Evolutionary conservation across 371 early-diverging fungal species (phyloP).

Genomic region (Mortierella sp.): DNA sequence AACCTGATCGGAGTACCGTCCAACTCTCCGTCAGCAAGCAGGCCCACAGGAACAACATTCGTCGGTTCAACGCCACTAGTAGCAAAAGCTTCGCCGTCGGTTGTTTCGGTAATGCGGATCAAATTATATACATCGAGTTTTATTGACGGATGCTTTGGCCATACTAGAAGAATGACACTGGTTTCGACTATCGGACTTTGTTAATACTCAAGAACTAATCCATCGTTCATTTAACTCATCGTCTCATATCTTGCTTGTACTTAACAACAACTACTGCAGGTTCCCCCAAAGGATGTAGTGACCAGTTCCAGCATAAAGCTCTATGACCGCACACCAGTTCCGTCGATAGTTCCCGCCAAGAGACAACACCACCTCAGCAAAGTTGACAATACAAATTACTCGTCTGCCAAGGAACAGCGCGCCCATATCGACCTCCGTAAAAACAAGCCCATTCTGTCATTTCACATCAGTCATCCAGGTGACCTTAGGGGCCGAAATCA

Average conservation of each 20-base stretch:
- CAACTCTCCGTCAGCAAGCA: constrained; percentile 2
- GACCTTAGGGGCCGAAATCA: background rate
- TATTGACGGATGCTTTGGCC: background rate
- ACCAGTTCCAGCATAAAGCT: background rate
- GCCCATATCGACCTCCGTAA: background rate
- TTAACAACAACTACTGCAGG: background rate
- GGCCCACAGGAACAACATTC: background rate
- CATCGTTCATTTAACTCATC: background rate
- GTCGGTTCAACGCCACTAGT: background rate
- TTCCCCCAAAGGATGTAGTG: background rate
- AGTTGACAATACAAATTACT: background rate
- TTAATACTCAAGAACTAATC: background rate
- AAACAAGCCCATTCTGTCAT: background rate
- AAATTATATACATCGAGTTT: background rate
- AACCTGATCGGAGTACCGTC: constrained; percentile 40
- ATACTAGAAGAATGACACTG: no score
- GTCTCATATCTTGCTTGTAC: no score
- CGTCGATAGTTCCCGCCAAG: constrained; percentile 5
- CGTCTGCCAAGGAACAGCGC: background rate
- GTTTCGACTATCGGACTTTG: background rate
- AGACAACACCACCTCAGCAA: background rate
- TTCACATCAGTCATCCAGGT: background rate
- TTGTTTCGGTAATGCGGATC: constrained; percentile 9
- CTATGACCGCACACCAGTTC: background rate
- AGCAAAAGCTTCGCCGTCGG: background rate